A percentile compares a stretch with the other conserved stretches of the same genome.
phyloP scores from a whole-genome alignment of 306 rosid genomes.

The Glycyrrhiza uralensis region DNA sequence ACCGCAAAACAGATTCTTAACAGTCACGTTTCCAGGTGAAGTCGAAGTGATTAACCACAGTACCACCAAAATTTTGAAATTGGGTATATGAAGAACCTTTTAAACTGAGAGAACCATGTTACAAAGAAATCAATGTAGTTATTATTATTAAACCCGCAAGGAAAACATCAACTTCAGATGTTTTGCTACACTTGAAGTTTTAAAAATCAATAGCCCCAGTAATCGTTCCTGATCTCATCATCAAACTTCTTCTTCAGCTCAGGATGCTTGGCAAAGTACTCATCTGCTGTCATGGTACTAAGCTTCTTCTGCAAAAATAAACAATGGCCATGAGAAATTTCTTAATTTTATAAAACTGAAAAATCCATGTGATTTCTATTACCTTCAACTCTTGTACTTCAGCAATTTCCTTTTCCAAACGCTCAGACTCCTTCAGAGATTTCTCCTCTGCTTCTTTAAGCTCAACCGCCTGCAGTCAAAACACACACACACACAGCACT shows the following conservation, averaged over 20 bases:
- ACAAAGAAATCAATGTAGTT: slow-evolving; percentile 39
- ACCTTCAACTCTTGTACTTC: slow-evolving; percentile 92
- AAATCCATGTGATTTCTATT: slow-evolving; percentile 11
- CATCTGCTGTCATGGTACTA: slow-evolving; percentile 92
- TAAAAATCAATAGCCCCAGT: slow-evolving; percentile 83
- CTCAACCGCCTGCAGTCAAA: slow-evolving; percentile 64
- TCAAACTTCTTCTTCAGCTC: slow-evolving; percentile 91
- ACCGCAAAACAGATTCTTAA: slow-evolving; percentile 11
- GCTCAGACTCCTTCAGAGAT: slow-evolving; percentile 88
- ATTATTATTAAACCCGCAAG: slow-evolving; percentile 53
- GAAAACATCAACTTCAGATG: slow-evolving; percentile 35
- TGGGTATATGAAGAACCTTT: slow-evolving; percentile 23
- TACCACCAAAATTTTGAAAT: slow-evolving; percentile 23
- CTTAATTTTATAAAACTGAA: not conserved
- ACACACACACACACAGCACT: slow-evolving; percentile 13
- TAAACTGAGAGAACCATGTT: slow-evolving; percentile 14
- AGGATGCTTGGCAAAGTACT: slow-evolving; percentile 88
- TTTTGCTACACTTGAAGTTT: slow-evolving; percentile 24
- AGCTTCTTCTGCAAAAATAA: slow-evolving; percentile 62
- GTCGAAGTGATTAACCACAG: slow-evolving; percentile 1
- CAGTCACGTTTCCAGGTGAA: not conserved
- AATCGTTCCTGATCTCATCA: slow-evolving; percentile 85
- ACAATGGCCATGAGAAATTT: slow-evolving; percentile 22
- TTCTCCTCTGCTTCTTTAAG: slow-evolving; percentile 86
- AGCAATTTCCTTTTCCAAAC: slow-evolving; percentile 79